These are phyloP conservation scores for Cercophora sp. DNA, from an alignment of 495 filamentous ascomycete genomes.

Conservation along the genomic window DNA sequence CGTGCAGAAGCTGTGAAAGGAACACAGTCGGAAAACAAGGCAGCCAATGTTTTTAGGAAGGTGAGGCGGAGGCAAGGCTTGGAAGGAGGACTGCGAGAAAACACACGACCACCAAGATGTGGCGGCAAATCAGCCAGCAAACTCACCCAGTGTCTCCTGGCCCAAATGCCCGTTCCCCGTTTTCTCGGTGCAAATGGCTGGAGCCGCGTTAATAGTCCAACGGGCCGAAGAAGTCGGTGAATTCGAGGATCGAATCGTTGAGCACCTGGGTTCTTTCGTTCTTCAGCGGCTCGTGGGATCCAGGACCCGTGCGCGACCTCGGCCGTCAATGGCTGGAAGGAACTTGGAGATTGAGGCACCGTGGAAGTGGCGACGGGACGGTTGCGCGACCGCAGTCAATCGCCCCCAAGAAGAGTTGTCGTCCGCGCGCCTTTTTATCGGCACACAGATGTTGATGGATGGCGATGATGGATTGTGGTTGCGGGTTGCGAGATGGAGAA, in stretches of 20 bases:
- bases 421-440: conserved; percentile 25
- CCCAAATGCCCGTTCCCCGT: neutral
- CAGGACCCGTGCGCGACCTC: neutral
- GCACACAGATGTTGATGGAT: conserved; percentile 23
- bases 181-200: conserved; percentile 5
- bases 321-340: too few species aligned
- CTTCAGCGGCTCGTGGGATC: too few species aligned
- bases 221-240: too few species aligned
- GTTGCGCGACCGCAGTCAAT: conserved; percentile 14
- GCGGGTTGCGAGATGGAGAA: conserved; percentile 22
- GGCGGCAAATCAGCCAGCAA: conserved; percentile 6
- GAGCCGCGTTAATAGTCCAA: neutral
- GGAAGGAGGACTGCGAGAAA: conserved; percentile 2
- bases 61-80: conserved; percentile 7
- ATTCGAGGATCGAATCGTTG: too few species aligned
- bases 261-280: too few species aligned
- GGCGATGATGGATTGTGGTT: conserved; percentile 26
- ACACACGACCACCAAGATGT: conserved; percentile 9
- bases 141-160: conserved; percentile 8
- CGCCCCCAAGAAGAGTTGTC: conserved; percentile 25
- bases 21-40: conserved; percentile 3
- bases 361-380: conserved; percentile 1
- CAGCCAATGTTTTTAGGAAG: conserved; percentile 1
- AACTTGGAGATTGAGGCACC: too few species aligned
- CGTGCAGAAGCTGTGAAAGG: neutral